phyloP scores from a whole-genome alignment of 1,139 yeast species.

The Yarrowia galli region DNA sequence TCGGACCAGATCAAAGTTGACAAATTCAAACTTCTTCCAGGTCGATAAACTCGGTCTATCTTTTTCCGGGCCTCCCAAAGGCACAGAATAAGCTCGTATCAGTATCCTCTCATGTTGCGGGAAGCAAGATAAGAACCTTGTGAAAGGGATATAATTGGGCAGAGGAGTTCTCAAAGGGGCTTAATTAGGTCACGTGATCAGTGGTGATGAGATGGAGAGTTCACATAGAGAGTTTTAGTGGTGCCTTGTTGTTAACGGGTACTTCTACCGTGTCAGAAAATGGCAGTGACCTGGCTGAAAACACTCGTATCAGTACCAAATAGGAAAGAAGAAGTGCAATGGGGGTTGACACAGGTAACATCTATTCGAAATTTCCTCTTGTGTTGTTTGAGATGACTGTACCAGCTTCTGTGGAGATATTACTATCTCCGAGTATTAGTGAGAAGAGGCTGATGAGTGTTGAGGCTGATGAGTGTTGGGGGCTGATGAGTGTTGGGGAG shows the following conservation, averaged over 20 bases:
- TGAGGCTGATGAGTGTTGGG: too few species aligned
- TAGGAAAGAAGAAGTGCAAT: too few species aligned
- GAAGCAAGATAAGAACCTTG: constrained; percentile 25
- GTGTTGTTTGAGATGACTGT: not conserved
- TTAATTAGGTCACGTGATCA: not conserved
- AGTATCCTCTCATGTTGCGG: constrained; percentile 9
- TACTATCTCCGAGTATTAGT: constrained; percentile 1
- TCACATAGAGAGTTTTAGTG: too few species aligned
- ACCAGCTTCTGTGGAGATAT: too few species aligned
- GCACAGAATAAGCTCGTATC: not conserved
- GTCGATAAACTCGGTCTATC: constrained; percentile 1
- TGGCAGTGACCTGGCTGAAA: too few species aligned
- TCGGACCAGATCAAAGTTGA: not conserved
- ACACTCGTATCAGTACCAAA: too few species aligned
- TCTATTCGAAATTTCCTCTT: too few species aligned
- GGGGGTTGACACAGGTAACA: too few species aligned
- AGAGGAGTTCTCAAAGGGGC: not conserved
- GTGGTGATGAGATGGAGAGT: not conserved
- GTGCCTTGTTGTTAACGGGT: too few species aligned
- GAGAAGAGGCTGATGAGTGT: not conserved
- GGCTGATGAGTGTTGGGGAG: too few species aligned
- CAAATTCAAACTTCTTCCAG: not conserved
- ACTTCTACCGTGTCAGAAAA: too few species aligned
- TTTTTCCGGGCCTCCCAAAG: constrained; percentile 5
- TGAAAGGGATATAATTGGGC: not conserved